phyloP scores from a whole-genome alignment of 1,139 yeast species.

The Casaregolazyma lundiana region DNA sequence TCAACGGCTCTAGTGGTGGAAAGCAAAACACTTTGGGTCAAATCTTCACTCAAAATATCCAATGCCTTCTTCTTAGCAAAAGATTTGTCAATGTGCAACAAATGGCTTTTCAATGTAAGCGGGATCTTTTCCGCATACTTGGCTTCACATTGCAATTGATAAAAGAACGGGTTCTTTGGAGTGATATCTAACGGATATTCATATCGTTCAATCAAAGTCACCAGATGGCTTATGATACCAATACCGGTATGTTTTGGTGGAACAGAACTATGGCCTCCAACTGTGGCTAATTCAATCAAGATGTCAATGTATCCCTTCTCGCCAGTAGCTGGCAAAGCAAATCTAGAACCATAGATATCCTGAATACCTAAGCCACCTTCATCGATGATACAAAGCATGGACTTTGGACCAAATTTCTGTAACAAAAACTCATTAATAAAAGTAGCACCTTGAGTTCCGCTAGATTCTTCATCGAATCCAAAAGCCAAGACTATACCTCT shows the following conservation, averaged over 20 bases:
- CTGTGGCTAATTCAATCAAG: conserved; percentile 45
- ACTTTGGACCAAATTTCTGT: conserved; percentile 51
- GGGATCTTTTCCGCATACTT: conserved; percentile 18
- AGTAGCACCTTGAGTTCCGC: conserved; percentile 56
- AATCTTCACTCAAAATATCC: conserved; percentile 14
- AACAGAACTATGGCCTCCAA: conserved; percentile 72
- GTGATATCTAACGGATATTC: conserved; percentile 45
- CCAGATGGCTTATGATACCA: conserved; percentile 57
- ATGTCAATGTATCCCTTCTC: conserved; percentile 66
- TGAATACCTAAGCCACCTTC: conserved; percentile 52
- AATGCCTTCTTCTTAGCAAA: conserved; percentile 22
- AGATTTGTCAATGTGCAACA: conserved; percentile 17
- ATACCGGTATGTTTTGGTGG: conserved; percentile 72
- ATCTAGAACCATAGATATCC: conserved; percentile 41
- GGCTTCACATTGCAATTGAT: conserved; percentile 38
- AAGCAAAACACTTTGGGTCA: conserved; percentile 37
- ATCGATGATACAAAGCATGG: conserved; percentile 56
- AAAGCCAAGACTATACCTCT: conserved; percentile 55
- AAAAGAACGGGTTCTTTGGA: conserved; percentile 48
- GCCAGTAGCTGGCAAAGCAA: conserved; percentile 58
- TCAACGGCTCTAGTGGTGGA: conserved; percentile 69
- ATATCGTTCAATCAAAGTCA: conserved; percentile 47
- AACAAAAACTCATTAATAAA: conserved; percentile 42
- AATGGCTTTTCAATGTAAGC: conserved; percentile 18
- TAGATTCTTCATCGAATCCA: conserved; percentile 70